Base-by-base conservation (phyloP, 106 monocot genomes). In the Allium cepa region DNA sequence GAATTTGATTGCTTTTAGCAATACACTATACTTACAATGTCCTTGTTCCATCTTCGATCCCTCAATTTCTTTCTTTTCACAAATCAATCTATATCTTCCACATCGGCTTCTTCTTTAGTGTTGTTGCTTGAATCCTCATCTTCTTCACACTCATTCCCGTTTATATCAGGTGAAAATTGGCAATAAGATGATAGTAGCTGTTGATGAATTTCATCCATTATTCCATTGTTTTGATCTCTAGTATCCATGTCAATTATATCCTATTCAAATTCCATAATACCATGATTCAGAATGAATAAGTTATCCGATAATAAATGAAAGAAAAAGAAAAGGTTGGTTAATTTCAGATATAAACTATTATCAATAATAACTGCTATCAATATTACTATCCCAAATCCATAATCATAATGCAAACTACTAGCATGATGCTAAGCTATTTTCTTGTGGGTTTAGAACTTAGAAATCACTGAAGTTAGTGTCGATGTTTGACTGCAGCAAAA, bases 221-320 rank as follows among this genome's bases (percentile, higher is more conserved):
- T 81, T 13, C 96, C 92, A 28, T 67, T 77, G 16, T 81, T 68
- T 49, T 92, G 83, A 75, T 96, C 91, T 53, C 79, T 66, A 60
- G 56, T 74, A 67, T 96, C 92, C 88, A 86, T 82, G 49, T 96
- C 88, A 47, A 92, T 85, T 11, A 96, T 46, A 74, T 84, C 86
- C 95, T 95, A 49, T 13, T 3, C 17, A 74, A 46, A 49, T 26
- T 16, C 49, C 52, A 66, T 14, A 51, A 51, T 3, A 66, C 8
- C 66, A 51, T 26, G 66, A 50, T 22, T 66, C 49, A 51, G 7
- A 66, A 50, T 0, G 4, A 26, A 50, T 26, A 66, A 66, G 13
- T 10, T 53, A 53, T 10, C 9, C 9, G 1, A 9, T 10, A 53
- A 53, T 13, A 53, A 53, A 53, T 13, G 13, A 53, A 9, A 13